Percentiles rank a stretch among this genome's conserved stretches.
Evolutionary conservation across 106 monocot species (phyloP).

Genomic region (Iris macrosiphon): DNA sequence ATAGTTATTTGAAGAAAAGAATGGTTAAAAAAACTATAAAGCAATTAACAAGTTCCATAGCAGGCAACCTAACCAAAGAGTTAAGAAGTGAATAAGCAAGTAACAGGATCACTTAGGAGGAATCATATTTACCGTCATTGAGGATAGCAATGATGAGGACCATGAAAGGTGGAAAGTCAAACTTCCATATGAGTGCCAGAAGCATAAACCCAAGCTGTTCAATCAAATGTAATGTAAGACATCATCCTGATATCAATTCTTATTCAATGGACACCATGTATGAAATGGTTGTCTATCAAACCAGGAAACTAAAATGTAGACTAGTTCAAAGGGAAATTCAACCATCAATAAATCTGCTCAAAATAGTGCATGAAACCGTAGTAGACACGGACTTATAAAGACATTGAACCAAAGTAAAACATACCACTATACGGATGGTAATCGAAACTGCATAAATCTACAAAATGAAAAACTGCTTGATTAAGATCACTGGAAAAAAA

Average conservation of each 20-base stretch:
- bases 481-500: background rate
- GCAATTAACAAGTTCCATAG: too few relatives aligned
- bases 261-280: too few relatives aligned
- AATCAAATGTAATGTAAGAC: background rate
- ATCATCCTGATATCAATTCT: background rate
- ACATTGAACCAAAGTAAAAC: too few relatives aligned
- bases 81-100: background rate
- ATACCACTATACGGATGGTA: slow-evolving; percentile 94
- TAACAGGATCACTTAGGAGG: background rate
- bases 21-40: background rate
- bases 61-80: background rate
- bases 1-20: background rate
- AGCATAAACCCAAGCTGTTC: slow-evolving; percentile 87
- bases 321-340: too few relatives aligned
- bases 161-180: slow-evolving; percentile 97
- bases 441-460: slow-evolving; percentile 98
- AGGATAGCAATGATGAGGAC: slow-evolving; percentile 95
- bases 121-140: slow-evolving; percentile 60
- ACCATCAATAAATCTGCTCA: too few relatives aligned
- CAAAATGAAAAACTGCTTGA: slow-evolving; percentile 14
- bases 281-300: too few relatives aligned
- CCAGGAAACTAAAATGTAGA: too few relatives aligned
- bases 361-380: too few relatives aligned
- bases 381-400: too few relatives aligned
- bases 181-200: slow-evolving; percentile 80